Evolutionary conservation across 2,329 filamentous ascomycete species (phyloP).

Genomic region (Fulvia fulva): DNA sequence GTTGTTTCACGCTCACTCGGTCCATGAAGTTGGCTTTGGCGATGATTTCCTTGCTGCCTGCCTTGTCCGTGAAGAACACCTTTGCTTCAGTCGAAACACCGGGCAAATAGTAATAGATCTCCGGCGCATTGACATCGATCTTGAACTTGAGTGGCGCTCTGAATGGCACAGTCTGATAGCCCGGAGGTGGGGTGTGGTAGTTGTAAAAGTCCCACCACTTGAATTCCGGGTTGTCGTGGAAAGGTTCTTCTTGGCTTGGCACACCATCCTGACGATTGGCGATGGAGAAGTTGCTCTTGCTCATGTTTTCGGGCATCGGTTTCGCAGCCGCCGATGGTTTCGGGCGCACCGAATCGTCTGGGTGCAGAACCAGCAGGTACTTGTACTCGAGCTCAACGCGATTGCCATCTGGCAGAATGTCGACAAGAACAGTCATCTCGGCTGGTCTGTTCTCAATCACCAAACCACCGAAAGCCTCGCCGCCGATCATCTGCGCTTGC

Average conservation of each 20-base stretch:
- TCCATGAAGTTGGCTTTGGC: slow-evolving; percentile 69
- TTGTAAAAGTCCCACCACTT: slow-evolving; percentile 68
- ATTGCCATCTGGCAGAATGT: slow-evolving; percentile 78
- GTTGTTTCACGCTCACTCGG: slow-evolving; percentile 49
- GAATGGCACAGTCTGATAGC: slow-evolving; percentile 40
- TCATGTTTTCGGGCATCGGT: slow-evolving; percentile 57
- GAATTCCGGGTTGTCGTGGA: slow-evolving; percentile 43
- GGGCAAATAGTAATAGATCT: slow-evolving; percentile 86
- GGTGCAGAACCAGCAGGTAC: slow-evolving; percentile 71
- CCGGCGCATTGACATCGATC: slow-evolving; percentile 67
- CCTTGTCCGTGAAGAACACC: slow-evolving; percentile 85
- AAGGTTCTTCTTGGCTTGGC: slow-evolving; percentile 45
- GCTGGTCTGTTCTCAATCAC: slow-evolving; percentile 76
- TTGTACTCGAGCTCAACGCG: slow-evolving; percentile 79
- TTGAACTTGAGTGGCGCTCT: slow-evolving; percentile 53
- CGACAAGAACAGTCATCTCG: slow-evolving; percentile 73
- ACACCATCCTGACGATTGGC: slow-evolving; percentile 49
- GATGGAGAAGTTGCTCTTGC: slow-evolving; percentile 44
- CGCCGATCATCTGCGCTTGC: slow-evolving; percentile 78
- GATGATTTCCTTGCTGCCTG: slow-evolving; percentile 58
- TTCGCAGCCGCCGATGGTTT: slow-evolving; percentile 70
- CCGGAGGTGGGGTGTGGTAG: slow-evolving; percentile 37
- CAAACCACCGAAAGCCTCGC: slow-evolving; percentile 86
- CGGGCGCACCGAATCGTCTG: slow-evolving; percentile 65
- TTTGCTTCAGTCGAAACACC: slow-evolving; percentile 83